phyloP scores from a whole-genome alignment of 257 asterid species.

The Solanum ossicruentum region DNA sequence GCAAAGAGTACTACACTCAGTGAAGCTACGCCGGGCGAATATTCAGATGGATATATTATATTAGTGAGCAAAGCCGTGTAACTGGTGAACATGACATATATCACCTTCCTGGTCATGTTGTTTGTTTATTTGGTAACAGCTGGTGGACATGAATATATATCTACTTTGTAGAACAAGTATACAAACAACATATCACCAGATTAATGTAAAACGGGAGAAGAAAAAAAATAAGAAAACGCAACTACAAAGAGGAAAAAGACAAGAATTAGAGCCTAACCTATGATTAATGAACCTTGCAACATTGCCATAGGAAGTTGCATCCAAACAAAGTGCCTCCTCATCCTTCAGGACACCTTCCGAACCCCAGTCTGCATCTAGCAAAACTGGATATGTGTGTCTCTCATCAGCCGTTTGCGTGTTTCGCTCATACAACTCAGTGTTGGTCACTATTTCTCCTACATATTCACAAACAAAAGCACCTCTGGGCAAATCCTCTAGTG shows the following conservation, averaged over 20 bases:
- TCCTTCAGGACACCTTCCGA: slow-evolving; percentile 48
- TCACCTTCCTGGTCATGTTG: neutral
- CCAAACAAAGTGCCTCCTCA: slow-evolving; percentile 68
- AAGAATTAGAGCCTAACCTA: slow-evolving; percentile 15
- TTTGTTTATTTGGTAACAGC: neutral
- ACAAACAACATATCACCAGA: neutral
- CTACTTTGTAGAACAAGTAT: neutral
- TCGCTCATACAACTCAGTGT: slow-evolving; percentile 45
- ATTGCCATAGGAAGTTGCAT: slow-evolving; percentile 57
- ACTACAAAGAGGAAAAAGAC: neutral
- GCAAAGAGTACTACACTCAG: neutral
- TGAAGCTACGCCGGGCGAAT: neutral
- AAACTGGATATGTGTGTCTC: slow-evolving; percentile 51
- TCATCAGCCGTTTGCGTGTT: slow-evolving; percentile 17
- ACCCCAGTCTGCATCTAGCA: slow-evolving; percentile 69
- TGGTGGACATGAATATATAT: neutral
- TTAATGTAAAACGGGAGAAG: neutral
- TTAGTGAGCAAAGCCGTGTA: neutral
- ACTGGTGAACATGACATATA: neutral
- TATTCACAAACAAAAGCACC: slow-evolving; percentile 70
- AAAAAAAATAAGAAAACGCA: neutral
- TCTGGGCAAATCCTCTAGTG: slow-evolving; percentile 59
- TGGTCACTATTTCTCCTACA: slow-evolving; percentile 58
- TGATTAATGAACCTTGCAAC: slow-evolving; percentile 70
- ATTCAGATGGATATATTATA: neutral